Base-by-base conservation (phyloP, 306 rosid genomes). In the Phaseolus lunatus region DNA sequence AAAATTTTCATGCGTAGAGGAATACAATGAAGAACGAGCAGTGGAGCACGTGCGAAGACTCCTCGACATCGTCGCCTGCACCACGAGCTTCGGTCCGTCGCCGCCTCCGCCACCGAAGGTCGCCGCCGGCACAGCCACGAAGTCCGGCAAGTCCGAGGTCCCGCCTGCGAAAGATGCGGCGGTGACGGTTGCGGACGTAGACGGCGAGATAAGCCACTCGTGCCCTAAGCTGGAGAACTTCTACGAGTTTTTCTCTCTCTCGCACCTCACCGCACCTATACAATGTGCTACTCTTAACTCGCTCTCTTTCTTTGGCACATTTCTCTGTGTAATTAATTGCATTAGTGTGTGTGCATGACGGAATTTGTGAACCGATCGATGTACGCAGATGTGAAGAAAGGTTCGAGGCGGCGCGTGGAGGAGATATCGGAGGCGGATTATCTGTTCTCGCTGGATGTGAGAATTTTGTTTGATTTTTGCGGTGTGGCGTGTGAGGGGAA, bases 171-270 rank as follows among this genome's bases (percentile, higher is more conserved):
- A 86, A 67, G 96, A 92, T 9, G 73, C 57, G 72, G 81, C 20
- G 59, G 77, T 45, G 27, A 9, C 13, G 44, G 2, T 39, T 9
- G 75, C 49, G 9, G 93, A 88, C 7, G 84, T 70, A 26, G 98
- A 92, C 52, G 82, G 86, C 27, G 98, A 95, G 48, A 82, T 88
- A 43, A 89, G 89, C 82, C 89, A 92, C 59, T 88, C 98, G 16
- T 88, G 80, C 65, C 93, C 97, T 16, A 89, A 90, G 82, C 96
- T 92, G 4, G 97, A 92, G 16, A 88, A 89, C 77, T 95, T 95
- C 82, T 95, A 92, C 81, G 97, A 95, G 81, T 95, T 95, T 80
- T 95, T 95, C 85, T 95, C 97, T 61, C 97, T 95, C 52, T 87
- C 97, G 10, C 88, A 92, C 49, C 96, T 92, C 84, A 88, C 87